A percentile compares a stretch with the other conserved stretches of the same genome.
Conservation (phyloP, 2,329 filamentous ascomycete genomes). For the Fusarium papillatum region DNA sequence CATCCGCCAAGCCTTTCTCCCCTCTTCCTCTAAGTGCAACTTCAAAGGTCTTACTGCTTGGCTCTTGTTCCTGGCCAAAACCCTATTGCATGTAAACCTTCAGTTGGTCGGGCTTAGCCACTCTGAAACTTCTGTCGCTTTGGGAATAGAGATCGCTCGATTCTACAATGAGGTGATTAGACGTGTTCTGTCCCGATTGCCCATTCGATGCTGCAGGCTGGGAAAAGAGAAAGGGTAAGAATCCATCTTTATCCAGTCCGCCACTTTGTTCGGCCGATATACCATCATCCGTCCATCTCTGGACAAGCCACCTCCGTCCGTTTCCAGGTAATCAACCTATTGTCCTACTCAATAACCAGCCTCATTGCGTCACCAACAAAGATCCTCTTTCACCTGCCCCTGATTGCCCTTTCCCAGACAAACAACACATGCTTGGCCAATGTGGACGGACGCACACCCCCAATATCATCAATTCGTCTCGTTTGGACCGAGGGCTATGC, state of each 20-base stretch:
- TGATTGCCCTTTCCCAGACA: slow-evolving; percentile 1
- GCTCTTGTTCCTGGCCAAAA: slow-evolving; percentile 11
- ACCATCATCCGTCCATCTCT: neutral
- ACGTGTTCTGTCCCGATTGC: neutral
- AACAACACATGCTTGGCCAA: neutral
- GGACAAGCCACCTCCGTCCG: neutral
- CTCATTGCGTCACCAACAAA: slow-evolving; percentile 1
- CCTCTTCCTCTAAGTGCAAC: neutral
- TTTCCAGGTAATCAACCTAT: neutral
- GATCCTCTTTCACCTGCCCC: neutral
- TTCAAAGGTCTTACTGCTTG: neutral
- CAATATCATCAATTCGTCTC: slow-evolving; percentile 35
- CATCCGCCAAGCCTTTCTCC: slow-evolving; percentile 1
- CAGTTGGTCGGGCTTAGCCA: neutral
- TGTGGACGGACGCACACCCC: slow-evolving; percentile 3
- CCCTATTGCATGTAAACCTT: neutral
- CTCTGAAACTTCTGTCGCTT: slow-evolving; percentile 1
- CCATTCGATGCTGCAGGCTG: neutral
- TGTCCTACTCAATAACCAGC: neutral
- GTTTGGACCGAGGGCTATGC: slow-evolving; percentile 31
- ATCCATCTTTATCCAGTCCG: neutral
- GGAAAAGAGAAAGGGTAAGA: neutral
- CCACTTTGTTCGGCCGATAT: neutral
- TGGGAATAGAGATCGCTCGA: neutral
- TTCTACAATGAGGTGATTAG: neutral